These are phyloP conservation scores for Penicillium alfredii DNA, from an alignment of 495 filamentous ascomycete species.

Conservation along the genomic window DNA sequence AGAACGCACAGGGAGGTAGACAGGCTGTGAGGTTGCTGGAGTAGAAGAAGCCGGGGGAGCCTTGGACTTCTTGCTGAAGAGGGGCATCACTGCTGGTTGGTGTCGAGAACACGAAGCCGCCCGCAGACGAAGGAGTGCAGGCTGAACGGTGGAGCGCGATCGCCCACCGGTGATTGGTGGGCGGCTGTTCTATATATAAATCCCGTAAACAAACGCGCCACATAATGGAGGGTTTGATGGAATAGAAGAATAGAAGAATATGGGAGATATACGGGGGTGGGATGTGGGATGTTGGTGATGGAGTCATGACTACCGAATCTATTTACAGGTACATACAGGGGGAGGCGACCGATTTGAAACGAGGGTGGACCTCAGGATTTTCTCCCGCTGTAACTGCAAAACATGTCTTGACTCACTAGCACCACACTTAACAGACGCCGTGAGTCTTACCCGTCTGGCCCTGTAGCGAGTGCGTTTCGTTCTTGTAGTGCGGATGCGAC, in stretches of 20 bases:
- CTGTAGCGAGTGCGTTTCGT: conserved; percentile 79
- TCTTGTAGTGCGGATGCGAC: conserved; percentile 60
- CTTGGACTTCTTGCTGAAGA: conserved; percentile 28
- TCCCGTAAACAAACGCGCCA: too few species aligned
- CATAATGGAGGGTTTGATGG: too few species aligned
- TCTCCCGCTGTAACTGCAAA: too few species aligned
- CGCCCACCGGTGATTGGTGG: too few species aligned
- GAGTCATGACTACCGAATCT: too few species aligned
- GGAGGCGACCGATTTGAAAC: conserved; percentile 1
- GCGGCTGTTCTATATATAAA: too few species aligned
- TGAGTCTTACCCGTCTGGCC: conserved; percentile 87
- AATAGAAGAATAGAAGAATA: too few species aligned
- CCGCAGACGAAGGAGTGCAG: background rate
- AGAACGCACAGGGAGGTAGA: conserved; percentile 23
- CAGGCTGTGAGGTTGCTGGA: conserved; percentile 1
- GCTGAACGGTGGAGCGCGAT: background rate
- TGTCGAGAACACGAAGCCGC: background rate
- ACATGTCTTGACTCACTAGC: background rate
- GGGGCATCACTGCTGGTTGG: conserved; percentile 21
- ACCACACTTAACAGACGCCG: conserved; percentile 59
- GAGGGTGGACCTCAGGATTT: too few species aligned
- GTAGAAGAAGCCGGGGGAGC: conserved; percentile 18
- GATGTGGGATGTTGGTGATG: too few species aligned
- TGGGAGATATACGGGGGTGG: too few species aligned
- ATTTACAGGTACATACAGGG: conserved; percentile 11